Conservation (phyloP, 306 rosid genomes). For the Mucuna pruriens region DNA sequence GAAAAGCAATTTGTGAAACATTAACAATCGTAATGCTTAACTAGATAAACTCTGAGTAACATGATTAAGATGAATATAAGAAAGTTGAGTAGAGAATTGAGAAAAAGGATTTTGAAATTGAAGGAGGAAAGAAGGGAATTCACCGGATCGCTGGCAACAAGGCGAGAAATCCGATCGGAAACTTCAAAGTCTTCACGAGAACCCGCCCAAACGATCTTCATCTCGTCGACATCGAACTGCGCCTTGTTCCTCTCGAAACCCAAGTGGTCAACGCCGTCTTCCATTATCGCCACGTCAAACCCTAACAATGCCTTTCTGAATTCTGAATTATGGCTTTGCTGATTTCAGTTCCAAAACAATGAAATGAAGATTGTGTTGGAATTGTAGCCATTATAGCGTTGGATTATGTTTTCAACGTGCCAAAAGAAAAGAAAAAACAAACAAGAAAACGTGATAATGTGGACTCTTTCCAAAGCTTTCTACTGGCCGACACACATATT, state of each 20-base stretch:
- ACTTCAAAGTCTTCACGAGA: slow-evolving; percentile 67
- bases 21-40: too few relatives aligned
- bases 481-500: too few relatives aligned
- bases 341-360: too few relatives aligned
- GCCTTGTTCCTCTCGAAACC: slow-evolving; percentile 75
- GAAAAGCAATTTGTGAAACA: neutral
- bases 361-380: too few relatives aligned
- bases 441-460: too few relatives aligned
- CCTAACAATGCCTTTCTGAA: neutral
- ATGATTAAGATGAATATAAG: neutral
- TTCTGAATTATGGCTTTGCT: too few relatives aligned
- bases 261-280: slow-evolving; percentile 69
- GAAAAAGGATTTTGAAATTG: neutral
- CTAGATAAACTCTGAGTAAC: neutral
- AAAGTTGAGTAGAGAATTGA: neutral
- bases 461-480: too few relatives aligned
- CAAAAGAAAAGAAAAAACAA: too few relatives aligned
- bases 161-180: slow-evolving; percentile 80
- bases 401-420: too few relatives aligned
- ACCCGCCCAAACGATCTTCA: slow-evolving; percentile 95
- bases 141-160: slow-evolving; percentile 93
- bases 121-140: neutral
- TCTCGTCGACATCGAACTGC: slow-evolving; percentile 74
- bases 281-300: slow-evolving; percentile 29
- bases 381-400: too few relatives aligned